Evolutionary conservation across 495 filamentous ascomycete genomes (phyloP).

Genomic region (Penicillium simplicissimum): DNA sequence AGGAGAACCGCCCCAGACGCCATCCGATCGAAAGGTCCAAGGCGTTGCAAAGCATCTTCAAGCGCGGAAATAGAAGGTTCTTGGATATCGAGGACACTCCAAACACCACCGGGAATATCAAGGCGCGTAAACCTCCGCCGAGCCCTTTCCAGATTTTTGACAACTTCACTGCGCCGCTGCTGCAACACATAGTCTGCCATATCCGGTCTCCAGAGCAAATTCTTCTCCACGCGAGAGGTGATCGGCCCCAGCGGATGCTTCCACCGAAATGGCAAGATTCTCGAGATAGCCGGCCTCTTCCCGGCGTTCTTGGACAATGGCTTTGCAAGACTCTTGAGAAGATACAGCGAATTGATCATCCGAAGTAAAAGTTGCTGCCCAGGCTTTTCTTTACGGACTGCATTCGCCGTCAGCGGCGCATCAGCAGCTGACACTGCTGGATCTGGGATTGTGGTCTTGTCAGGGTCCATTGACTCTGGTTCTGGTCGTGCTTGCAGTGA

Average conservation of each 20-base stretch:
- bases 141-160: slow-evolving; percentile 38
- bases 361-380: slow-evolving; percentile 28
- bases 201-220: slow-evolving; percentile 62
- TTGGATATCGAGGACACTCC: slow-evolving; percentile 31
- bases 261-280: slow-evolving; percentile 40
- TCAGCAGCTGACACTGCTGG: neutral
- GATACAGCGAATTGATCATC: slow-evolving; percentile 31
- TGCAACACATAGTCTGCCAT: slow-evolving; percentile 63
- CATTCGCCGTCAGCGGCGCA: neutral
- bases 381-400: slow-evolving; percentile 5
- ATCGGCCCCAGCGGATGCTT: slow-evolving; percentile 36
- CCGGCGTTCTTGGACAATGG: slow-evolving; percentile 4
- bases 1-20: slow-evolving; percentile 35
- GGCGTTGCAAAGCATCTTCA: slow-evolving; percentile 20
- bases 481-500: slow-evolving; percentile 6
- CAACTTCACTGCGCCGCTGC: slow-evolving; percentile 50
- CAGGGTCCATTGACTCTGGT: neutral
- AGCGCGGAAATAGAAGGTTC: slow-evolving; percentile 33
- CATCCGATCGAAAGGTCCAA: slow-evolving; percentile 33
- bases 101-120: slow-evolving; percentile 34
- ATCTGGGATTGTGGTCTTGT: neutral
- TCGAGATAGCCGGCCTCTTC: slow-evolving; percentile 22
- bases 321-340: slow-evolving; percentile 25
- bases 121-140: slow-evolving; percentile 22
- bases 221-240: slow-evolving; percentile 24